Conservation (phyloP, 2,329 filamentous ascomycete species). For the Penicillium sumatraense region DNA sequence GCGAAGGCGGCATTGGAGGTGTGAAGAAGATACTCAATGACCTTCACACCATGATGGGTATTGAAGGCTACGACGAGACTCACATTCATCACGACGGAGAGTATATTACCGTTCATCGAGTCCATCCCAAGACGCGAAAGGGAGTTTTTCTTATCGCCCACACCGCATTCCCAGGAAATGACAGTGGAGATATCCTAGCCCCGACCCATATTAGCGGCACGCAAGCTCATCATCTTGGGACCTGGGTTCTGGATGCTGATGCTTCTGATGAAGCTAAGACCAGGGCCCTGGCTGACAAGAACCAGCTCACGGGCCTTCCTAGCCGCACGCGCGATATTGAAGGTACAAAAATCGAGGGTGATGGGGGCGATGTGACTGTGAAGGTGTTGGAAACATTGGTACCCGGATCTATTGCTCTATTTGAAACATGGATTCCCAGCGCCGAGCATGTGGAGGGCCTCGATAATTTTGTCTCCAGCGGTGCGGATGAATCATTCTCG, state of each 20-base stretch:
- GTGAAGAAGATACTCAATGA: conserved; percentile 93
- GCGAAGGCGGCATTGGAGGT: conserved; percentile 83
- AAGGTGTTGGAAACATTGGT: conserved; percentile 82
- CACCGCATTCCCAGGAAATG: conserved; percentile 90
- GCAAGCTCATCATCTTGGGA: conserved; percentile 81
- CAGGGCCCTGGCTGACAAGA: conserved; percentile 69
- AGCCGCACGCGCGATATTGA: conserved; percentile 76
- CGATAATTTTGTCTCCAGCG: conserved; percentile 83
- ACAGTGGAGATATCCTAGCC: conserved; percentile 78
- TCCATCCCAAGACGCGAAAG: conserved; percentile 88
- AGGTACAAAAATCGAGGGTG: conserved; percentile 73
- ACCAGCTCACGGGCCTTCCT: conserved; percentile 78
- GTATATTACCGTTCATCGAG: conserved; percentile 93
- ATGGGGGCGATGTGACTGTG: conserved; percentile 76
- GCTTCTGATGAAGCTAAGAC: conserved; percentile 70
- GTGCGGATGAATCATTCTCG: conserved; percentile 76
- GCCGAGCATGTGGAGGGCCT: conserved; percentile 83
- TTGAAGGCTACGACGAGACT: conserved; percentile 91
- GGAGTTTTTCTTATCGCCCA: conserved; percentile 96
- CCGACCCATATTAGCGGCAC: conserved; percentile 83
- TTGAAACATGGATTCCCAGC: conserved; percentile 93
- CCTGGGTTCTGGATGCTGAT: conserved; percentile 91
- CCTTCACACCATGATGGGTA: conserved; percentile 94
- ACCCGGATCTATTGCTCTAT: conserved; percentile 90
- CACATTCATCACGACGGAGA: conserved; percentile 96